phyloP scores from a whole-genome alignment of 2,329 filamentous ascomycete species.

The Trichoderma simmonsii region DNA sequence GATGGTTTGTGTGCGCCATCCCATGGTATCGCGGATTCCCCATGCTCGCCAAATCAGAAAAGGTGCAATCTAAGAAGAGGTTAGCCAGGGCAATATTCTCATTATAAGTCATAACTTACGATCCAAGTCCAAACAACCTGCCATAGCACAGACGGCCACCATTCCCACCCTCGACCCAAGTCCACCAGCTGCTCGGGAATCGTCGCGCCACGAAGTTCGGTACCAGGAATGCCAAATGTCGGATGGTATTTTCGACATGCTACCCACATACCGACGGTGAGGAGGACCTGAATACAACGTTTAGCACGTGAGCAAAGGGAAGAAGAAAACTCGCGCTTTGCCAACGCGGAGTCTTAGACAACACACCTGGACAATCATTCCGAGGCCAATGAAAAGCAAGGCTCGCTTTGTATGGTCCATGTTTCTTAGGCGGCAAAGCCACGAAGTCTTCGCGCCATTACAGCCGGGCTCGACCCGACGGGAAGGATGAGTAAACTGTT shows the following conservation, averaged over 20 bases:
- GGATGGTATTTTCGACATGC: constrained; percentile 57
- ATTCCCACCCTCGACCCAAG: constrained; percentile 54
- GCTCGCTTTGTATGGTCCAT: constrained; percentile 39
- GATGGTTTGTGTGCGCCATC: constrained; percentile 56
- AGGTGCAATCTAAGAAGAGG: constrained; percentile 40
- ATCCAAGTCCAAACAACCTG: constrained; percentile 54
- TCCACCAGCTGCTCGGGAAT: constrained; percentile 42
- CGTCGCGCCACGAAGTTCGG: constrained; percentile 30
- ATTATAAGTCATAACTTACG: constrained; percentile 25
- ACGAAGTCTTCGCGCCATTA: constrained; percentile 30
- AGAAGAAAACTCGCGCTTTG: background rate
- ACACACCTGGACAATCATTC: constrained; percentile 48
- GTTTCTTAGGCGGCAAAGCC: constrained; percentile 35
- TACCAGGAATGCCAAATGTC: constrained; percentile 45
- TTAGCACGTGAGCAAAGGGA: background rate
- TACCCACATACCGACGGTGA: constrained; percentile 53
- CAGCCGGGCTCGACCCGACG: constrained; percentile 23
- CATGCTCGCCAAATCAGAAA: constrained; percentile 51
- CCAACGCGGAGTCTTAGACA: background rate
- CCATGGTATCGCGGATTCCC: constrained; percentile 53
- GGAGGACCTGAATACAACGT: constrained; percentile 41
- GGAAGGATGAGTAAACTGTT: constrained; percentile 33
- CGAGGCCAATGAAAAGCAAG: constrained; percentile 45
- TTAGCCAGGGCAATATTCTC: background rate
- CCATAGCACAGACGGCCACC: constrained; percentile 56